phyloP scores from a whole-genome alignment of 2,329 filamentous ascomycete genomes.

The Colletotrichum tanaceti region DNA sequence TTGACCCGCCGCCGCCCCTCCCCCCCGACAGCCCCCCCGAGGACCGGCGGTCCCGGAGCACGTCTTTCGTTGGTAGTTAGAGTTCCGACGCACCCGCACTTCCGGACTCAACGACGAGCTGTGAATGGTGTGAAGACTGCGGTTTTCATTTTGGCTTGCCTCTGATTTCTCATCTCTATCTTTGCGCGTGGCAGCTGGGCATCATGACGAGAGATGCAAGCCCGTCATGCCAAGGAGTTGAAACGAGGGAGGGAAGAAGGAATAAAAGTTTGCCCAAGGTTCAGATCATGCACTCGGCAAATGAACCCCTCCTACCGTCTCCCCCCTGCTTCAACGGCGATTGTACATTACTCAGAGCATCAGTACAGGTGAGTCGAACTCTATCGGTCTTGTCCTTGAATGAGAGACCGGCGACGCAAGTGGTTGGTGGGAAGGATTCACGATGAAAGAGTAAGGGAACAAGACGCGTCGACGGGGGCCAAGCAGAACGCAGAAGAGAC shows the following conservation, averaged over 20 bases:
- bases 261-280: neutral
- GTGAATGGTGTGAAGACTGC: neutral
- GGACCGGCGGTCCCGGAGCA: no score
- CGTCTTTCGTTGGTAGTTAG: no score
- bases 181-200: neutral
- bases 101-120: neutral
- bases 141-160: neutral
- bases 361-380: neutral
- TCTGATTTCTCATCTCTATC: neutral
- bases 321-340: neutral
- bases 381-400: neutral
- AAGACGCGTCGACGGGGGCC: neutral
- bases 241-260: neutral
- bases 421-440: neutral
- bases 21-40: no score
- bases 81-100: neutral
- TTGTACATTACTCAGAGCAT: constrained; percentile 5
- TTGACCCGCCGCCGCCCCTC: no score
- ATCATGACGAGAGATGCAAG: neutral
- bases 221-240: neutral
- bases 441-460: neutral
- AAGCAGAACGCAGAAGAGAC: constrained; percentile 3
- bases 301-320: no score
- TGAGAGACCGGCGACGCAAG: neutral
- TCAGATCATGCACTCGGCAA: neutral